Evolutionary conservation across 2,329 filamentous ascomycete genomes (phyloP), one percentile per base, ranked within the genome.

Genomic region (Colletotrichum sp.): DNA sequence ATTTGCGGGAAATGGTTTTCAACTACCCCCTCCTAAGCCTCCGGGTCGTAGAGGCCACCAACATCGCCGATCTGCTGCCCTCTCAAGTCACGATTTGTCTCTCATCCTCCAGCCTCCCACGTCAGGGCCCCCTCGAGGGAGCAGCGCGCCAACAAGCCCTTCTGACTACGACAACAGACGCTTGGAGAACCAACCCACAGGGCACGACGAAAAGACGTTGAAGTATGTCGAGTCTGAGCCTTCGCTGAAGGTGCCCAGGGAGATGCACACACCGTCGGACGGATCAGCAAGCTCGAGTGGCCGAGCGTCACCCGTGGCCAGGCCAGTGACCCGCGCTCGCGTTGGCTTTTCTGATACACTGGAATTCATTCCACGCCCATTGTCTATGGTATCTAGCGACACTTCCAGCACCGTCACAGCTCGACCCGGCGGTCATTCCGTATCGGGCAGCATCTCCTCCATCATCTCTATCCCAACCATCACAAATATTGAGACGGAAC

Each of bases 341-440:
- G 95, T 98, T 62, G 95, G 94, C 1, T 98, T 98, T 81, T 95
- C 95, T 1, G 95, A 98, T 78, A 94, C 92, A 13, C 89, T 98
- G 32, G 95, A 98, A 83, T 96, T 94, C 78, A 96, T 96, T 79
- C 94, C 94, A 7, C 91, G 95, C 13, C 96, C 96, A 1, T 86
- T 98, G 21, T 98, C 96, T 3, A 88, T 96, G 24, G 92, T 98
- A 16, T 98, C 95, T 2, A 96, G 93, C 24, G 95, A 97, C 82
- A 95, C 95, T 0, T 94, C 95, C 62, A 96, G 93, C 81, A 97
- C 94, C 4, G 87, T 92, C 70, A 95, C 95, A 1, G 89, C 93
- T 21, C 90, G 92, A 30, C 90, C 90, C 5, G 91, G 77, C 13
- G 75, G 92, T 7, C 95, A 96, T 82, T 95, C 93, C 3, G 89